Conservation (phyloP, 2,329 filamentous ascomycete genomes). For the Ophiostoma ulmi region DNA sequence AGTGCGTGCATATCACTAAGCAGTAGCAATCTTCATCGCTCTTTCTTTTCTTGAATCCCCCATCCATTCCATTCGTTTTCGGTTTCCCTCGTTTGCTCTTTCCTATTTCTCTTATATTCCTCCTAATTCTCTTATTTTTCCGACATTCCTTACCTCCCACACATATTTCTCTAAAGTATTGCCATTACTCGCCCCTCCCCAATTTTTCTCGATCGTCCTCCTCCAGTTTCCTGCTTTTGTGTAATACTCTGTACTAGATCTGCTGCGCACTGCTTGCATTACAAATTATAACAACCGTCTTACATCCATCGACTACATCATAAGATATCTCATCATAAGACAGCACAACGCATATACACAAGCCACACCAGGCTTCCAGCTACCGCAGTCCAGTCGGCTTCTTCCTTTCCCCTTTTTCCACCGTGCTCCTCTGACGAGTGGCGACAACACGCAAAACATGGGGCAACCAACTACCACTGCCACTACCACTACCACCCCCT, state of each 20-base stretch:
- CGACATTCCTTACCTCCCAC: background rate
- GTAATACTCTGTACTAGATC: background rate
- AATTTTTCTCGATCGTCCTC: background rate
- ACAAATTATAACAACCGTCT: background rate
- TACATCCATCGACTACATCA: background rate
- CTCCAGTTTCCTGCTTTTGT: background rate
- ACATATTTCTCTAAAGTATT: background rate
- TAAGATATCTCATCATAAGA: background rate
- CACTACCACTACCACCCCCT: constrained; percentile 18
- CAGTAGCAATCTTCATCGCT: background rate
- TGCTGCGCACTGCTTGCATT: background rate
- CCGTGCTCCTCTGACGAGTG: constrained; percentile 13
- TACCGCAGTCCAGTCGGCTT: background rate
- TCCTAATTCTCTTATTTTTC: background rate
- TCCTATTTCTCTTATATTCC: background rate
- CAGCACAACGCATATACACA: background rate
- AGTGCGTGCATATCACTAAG: constrained; percentile 6
- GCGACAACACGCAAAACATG: constrained; percentile 15
- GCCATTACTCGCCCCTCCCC: background rate
- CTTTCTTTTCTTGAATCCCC: background rate
- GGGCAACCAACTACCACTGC: constrained; percentile 21
- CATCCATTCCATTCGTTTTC: constrained; percentile 1
- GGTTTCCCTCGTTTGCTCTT: background rate
- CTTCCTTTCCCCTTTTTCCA: background rate
- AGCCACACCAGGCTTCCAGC: background rate